Base-by-base conservation (phyloP, 1,139 yeast genomes). In the Saccharomyces hybrid region DNA sequence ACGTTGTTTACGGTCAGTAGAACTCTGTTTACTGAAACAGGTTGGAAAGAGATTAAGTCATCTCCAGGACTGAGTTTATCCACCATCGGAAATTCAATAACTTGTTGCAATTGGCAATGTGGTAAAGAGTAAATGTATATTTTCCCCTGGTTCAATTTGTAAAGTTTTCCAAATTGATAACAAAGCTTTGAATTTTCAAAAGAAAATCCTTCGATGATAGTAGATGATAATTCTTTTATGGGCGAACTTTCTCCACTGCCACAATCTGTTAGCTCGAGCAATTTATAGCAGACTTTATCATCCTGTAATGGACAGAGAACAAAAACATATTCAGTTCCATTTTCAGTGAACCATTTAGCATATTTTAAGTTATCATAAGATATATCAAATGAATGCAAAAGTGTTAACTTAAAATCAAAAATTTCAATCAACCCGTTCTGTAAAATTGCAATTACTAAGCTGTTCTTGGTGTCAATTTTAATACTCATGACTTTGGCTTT, bases 341-440 rank as follows among this genome's bases (percentile, higher is more conserved):
- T 54, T 47, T 61, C 64, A 2, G 49, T 32, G 51, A 66, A 66
- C 52, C 59, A 57, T 49, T 65, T 59, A 11, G 60, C 63, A 48
- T 58, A 57, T 31, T 54, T 52, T 27, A 67, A 60, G 41, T 63
- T 58, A 23, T 58, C 58, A 51, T 66, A 66, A 1, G 65, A 57
- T 5, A 62, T 58, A 32, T 64, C 59, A 19, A 57, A 42, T 3
- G 66, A 62, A 46, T 59, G 55, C 28, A 62, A 52, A 19, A 64
- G 53, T 52, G 62, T 67, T 46, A 62, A 57, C 3, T 61, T 52
- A 48, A 71, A 60, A 16, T 71, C 69, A 55, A 70, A 68, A 41
- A 73, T 62, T 48, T 73, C 72, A 51, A 80, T 64, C 48, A 70
- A 65, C 5, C 87, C 86, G 58, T 74, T 73, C 29, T 67, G 66